These are phyloP conservation scores for Rickenella mellea DNA, from an alignment of 768 basidiomycete species.

Conservation along the genomic window DNA sequence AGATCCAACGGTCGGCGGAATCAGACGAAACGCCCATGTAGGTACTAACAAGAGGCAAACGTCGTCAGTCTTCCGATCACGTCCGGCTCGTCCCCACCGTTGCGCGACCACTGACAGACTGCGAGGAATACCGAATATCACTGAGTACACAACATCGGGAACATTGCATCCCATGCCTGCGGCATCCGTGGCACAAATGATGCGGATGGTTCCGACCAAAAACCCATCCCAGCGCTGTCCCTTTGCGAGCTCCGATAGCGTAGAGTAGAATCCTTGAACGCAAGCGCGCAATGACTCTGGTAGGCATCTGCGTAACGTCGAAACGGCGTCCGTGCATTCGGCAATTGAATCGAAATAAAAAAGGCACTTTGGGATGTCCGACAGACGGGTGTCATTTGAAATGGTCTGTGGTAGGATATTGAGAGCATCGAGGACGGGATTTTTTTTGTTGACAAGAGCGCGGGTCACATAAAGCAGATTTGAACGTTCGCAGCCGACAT, in stretches of 20 bases:
- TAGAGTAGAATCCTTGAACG: constrained; percentile 15
- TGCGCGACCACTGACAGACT: neutral
- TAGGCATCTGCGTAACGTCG: constrained; percentile 10
- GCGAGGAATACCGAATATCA: neutral
- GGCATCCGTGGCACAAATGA: constrained; percentile 15
- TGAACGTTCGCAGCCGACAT: constrained; percentile 16
- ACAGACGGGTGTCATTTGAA: constrained; percentile 3
- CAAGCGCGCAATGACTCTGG: constrained; percentile 12
- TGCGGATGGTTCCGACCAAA: constrained; percentile 8
- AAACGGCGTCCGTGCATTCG: constrained; percentile 8
- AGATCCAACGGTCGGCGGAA: neutral
- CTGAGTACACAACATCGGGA: constrained; percentile 7
- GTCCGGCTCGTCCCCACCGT: constrained; percentile 7
- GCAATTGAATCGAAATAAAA: constrained; percentile 14
- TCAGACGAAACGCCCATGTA: constrained; percentile 9
- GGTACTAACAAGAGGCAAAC: constrained; percentile 10
- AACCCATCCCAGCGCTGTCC: constrained; percentile 12
- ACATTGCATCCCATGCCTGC: constrained; percentile 16
- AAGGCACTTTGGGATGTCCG: constrained; percentile 10
- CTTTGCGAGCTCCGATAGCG: constrained; percentile 12
- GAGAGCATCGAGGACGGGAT: constrained; percentile 11
- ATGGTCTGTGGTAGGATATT: constrained; percentile 10
- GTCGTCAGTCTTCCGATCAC: neutral
- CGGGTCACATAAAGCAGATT: constrained; percentile 16
- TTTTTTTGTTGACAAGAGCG: constrained; percentile 6